phyloP scores from a whole-genome alignment of 73 alveolate genomes.

The Breviolum minutum region DNA sequence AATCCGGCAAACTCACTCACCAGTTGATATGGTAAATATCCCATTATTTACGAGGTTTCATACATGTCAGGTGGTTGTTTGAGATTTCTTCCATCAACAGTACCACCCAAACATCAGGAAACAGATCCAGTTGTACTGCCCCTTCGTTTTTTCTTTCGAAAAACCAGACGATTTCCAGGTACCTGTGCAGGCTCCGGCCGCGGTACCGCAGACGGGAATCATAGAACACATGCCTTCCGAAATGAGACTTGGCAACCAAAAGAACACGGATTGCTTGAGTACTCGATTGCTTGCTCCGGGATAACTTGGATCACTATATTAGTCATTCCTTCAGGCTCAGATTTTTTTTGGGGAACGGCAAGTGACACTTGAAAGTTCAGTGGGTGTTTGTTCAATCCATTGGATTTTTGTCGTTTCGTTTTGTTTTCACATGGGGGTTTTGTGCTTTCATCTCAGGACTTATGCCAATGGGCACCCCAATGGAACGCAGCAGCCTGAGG shows the following conservation, averaged over 20 bases:
- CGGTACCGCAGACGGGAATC: background rate
- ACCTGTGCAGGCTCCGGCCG: background rate
- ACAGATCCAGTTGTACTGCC: background rate
- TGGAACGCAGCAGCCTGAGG: background rate
- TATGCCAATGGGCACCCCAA: conserved; percentile 29
- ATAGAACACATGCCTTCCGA: conserved; percentile 8
- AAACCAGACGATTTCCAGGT: background rate
- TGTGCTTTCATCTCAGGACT: background rate
- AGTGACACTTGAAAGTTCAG: no score
- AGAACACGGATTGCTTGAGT: no score
- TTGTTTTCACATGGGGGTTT: background rate
- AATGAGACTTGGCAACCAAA: conserved; percentile 10
- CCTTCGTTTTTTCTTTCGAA: background rate
- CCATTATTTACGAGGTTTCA: no score
- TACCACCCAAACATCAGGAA: background rate
- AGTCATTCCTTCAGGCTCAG: background rate
- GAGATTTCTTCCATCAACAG: no score
- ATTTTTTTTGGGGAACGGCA: background rate
- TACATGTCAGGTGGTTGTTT: no score
- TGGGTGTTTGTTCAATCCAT: background rate
- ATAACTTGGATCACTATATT: no score
- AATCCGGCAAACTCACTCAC: no score
- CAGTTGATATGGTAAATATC: no score
- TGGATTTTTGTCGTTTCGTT: background rate
- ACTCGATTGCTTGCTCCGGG: no score